These are phyloP conservation scores for Populus hybrid DNA, from an alignment of 441 rosid genomes.

Conservation along the genomic window DNA sequence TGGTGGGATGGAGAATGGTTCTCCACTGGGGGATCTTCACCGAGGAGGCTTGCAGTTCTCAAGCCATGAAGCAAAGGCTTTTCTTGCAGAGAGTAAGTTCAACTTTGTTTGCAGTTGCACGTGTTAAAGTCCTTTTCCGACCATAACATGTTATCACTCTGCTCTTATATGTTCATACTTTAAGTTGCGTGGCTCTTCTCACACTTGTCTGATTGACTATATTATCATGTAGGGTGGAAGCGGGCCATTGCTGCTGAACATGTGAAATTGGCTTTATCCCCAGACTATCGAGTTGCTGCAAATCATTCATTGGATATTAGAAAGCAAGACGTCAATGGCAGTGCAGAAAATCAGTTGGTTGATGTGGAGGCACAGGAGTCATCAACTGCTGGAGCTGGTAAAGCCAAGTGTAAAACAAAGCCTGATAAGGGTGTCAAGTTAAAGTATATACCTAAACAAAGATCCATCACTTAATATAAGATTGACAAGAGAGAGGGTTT, in stretches of 20 bases:
- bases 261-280: slow-evolving; percentile 18
- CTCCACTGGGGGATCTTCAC: slow-evolving; percentile 4
- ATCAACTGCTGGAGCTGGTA: slow-evolving; percentile 29
- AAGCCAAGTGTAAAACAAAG: slow-evolving; percentile 43
- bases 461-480: slow-evolving; percentile 33
- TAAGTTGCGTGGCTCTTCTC: not conserved
- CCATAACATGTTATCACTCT: not conserved
- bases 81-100: slow-evolving; percentile 76
- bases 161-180: not conserved
- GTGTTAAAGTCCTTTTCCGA: not conserved
- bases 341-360: slow-evolving; percentile 22
- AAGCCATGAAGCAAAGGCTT: slow-evolving; percentile 55
- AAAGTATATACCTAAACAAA: slow-evolving; percentile 76
- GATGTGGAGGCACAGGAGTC: slow-evolving; percentile 16
- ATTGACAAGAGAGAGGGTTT: slow-evolving; percentile 13
- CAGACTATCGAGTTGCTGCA: slow-evolving; percentile 20
- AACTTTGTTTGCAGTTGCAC: not conserved
- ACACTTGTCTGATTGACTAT: not conserved
- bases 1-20: slow-evolving; percentile 15
- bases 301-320: slow-evolving; percentile 18
- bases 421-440: slow-evolving; percentile 63
- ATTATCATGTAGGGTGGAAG: slow-evolving; percentile 76
- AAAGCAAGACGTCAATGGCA: slow-evolving; percentile 14
- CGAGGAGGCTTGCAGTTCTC: slow-evolving; percentile 43
- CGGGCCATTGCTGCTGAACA: slow-evolving; percentile 50